These are phyloP conservation scores for Fagopyrum homotropicum DNA, from an alignment of 148 eudicot species.

Conservation along the genomic window DNA sequence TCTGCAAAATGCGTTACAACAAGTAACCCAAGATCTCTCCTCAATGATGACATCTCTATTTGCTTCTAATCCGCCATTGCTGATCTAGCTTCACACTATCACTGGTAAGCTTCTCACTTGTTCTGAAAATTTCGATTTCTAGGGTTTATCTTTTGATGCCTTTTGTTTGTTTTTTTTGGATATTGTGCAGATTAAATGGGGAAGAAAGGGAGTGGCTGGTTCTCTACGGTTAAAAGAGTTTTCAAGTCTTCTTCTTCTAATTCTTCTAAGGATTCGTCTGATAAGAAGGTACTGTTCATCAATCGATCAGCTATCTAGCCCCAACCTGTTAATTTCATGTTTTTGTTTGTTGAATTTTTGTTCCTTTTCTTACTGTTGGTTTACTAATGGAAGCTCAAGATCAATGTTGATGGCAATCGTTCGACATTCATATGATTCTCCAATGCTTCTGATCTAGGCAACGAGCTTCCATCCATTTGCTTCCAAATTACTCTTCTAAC, in stretches of 20 bases:
- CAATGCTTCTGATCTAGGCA: not conserved
- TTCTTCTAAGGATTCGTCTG: conserved; percentile 11
- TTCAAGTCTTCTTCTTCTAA: conserved; percentile 12
- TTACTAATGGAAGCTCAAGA: not conserved
- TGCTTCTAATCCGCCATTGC: not conserved
- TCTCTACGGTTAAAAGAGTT: conserved; percentile 3
- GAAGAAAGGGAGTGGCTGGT: conserved; percentile 16
- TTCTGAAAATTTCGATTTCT: not conserved
- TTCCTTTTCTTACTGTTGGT: not conserved
- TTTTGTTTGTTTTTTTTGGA: not conserved
- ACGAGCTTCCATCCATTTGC: conserved; percentile 1
- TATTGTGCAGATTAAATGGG: conserved; percentile 6
- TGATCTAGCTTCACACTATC: not conserved
- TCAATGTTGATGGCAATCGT: not conserved
- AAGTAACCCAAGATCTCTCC: not conserved
- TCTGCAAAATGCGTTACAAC: not conserved
- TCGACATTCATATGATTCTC: not conserved
- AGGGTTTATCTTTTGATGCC: not conserved
- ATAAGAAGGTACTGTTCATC: conserved; percentile 3
- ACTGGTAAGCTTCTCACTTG: not conserved
- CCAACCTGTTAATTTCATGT: not conserved
- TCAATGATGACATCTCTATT: not conserved
- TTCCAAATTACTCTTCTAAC: not conserved
- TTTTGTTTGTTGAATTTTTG: not conserved
- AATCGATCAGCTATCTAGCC: not conserved